phyloP scores from a whole-genome alignment of 2,329 filamentous ascomycete genomes.

The Mariannaea elegans region DNA sequence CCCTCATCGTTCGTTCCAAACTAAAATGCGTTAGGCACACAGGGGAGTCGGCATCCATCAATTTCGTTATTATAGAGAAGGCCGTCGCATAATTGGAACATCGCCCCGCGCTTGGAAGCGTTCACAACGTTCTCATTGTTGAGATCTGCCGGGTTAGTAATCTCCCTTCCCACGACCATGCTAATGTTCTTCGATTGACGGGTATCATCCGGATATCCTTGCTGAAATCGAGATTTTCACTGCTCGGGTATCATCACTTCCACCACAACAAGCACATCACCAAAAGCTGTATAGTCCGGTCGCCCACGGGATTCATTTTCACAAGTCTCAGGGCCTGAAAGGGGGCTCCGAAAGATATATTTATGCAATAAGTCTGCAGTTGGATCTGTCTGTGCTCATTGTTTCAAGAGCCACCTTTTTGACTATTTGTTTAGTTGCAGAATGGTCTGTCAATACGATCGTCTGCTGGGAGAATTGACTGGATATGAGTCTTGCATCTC shows the following conservation, averaged over 20 bases:
- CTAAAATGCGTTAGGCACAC: neutral
- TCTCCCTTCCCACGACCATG: neutral
- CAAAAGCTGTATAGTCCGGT: too few species aligned
- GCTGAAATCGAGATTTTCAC: neutral
- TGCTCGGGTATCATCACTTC: neutral
- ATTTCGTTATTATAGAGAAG: neutral
- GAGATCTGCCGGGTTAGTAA: neutral
- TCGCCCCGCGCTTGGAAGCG: neutral
- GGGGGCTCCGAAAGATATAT: conserved; percentile 2
- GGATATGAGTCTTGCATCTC: neutral
- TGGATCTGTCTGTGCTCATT: neutral
- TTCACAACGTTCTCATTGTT: neutral
- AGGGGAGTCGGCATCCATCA: neutral
- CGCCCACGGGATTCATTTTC: neutral
- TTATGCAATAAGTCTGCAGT: neutral
- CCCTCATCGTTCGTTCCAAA: too few species aligned
- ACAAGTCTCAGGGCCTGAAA: neutral
- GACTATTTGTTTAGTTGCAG: neutral
- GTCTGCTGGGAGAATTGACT: neutral
- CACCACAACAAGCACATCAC: too few species aligned
- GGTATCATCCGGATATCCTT: neutral
- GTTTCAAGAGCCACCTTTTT: neutral
- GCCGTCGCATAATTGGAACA: neutral
- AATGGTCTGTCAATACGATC: neutral
- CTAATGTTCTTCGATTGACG: neutral